These are phyloP conservation scores for Trichoderma erinaceum DNA, from an alignment of 495 filamentous ascomycete species.

Conservation along the genomic window DNA sequence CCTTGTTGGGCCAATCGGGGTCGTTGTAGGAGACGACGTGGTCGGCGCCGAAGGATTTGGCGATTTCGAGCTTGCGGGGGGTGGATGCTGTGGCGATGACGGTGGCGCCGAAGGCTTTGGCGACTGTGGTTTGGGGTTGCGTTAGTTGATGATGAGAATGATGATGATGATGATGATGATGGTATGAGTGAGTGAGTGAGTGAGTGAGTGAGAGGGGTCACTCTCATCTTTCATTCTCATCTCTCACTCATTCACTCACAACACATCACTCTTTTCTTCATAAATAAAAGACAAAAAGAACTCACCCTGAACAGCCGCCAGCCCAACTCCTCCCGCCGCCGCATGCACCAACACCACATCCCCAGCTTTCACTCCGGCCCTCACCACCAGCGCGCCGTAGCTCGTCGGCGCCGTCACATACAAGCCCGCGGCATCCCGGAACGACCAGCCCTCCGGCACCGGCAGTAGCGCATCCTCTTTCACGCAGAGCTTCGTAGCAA, in stretches of 20 bases:
- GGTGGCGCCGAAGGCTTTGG: constrained; percentile 82
- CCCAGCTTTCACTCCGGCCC: constrained; percentile 68
- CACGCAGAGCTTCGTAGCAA: constrained; percentile 67
- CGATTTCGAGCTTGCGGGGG: constrained; percentile 69
- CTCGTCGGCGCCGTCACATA: constrained; percentile 90
- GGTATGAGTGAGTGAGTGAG: not conserved
- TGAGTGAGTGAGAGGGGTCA: not conserved
- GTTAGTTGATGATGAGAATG: not conserved
- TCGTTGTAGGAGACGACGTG: constrained; percentile 70
- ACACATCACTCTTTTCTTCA: not conserved
- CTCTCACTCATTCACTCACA: not conserved
- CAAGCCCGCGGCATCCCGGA: constrained; percentile 77
- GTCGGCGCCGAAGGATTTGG: constrained; percentile 71
- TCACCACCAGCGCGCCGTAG: constrained; percentile 74
- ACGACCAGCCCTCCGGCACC: constrained; percentile 74
- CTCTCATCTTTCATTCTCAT: not conserved
- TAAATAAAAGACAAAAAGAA: not conserved
- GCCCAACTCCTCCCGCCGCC: constrained; percentile 83
- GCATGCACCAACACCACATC: constrained; percentile 91
- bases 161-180: not conserved
- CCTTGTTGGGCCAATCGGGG: constrained; percentile 65
- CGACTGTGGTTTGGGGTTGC: constrained; percentile 37
- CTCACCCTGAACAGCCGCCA: constrained; percentile 76
- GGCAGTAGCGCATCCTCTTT: constrained; percentile 61
- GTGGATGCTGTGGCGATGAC: constrained; percentile 87